Evolutionary conservation across 176 grass and related monocot species (phyloP).

Genomic region (maize (Zea mays)): Zm-B73-REFERENCE-NAM-5.0 NC_050096.1:99062001-99062500

Average conservation of each 20-base stretch:
- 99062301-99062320: conserved; percentile 94
- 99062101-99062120: conserved; percentile 99
- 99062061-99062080: conserved; percentile 81
- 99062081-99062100: conserved; percentile 93
- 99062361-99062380: conserved; percentile 94
- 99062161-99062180: background rate
- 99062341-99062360: conserved; percentile 96
- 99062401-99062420: conserved; percentile 97
- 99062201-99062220: background rate
- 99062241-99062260: background rate
- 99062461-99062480: conserved; percentile 8
- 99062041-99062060: conserved; percentile 37
- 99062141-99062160: conserved; percentile 17
- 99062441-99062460: conserved; percentile 68
- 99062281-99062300: conserved; percentile 79
- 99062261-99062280: conserved; percentile 80
- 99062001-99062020: background rate
- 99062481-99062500: too few species aligned
- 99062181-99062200: conserved; percentile 17
- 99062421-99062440: conserved; percentile 96
- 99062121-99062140: conserved; percentile 92
- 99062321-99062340: conserved; percentile 99
- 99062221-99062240: background rate
- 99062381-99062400: conserved; percentile 91
- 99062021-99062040: background rate